phyloP scores from a whole-genome alignment of 192 early-diverging fungal species.

The Glomus cerebriforme region DNA sequence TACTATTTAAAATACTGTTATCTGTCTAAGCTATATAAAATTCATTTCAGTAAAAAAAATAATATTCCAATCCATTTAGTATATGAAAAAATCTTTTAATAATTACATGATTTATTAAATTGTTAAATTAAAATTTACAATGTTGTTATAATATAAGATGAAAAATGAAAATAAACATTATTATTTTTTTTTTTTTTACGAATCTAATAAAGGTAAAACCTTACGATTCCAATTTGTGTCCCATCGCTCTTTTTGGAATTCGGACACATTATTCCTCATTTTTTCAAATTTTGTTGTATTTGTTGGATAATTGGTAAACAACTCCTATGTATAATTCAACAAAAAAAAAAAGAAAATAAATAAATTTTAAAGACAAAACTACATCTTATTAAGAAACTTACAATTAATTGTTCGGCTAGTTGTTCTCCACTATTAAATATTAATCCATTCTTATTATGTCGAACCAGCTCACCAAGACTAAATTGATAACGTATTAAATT shows the following conservation, averaged over 20 bases:
- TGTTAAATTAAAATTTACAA: too few species aligned
- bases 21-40: too few species aligned
- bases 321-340: background rate
- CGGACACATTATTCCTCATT: constrained; percentile 15
- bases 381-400: background rate
- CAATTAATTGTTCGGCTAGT: constrained; percentile 22
- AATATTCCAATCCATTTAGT: too few species aligned
- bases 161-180: too few species aligned
- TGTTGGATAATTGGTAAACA: constrained; percentile 29
- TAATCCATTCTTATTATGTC: constrained; percentile 28
- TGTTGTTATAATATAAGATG: too few species aligned
- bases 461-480: constrained; percentile 23
- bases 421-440: constrained; percentile 21
- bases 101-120: too few species aligned
- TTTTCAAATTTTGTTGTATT: constrained; percentile 17
- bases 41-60: too few species aligned
- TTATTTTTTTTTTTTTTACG: background rate
- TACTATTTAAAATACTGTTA: too few species aligned
- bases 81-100: too few species aligned
- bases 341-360: background rate
- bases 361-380: background rate
- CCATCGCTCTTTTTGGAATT: constrained; percentile 30
- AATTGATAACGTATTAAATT: background rate
- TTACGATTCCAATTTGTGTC: constrained; percentile 16
- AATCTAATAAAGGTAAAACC: constrained; percentile 16